phyloP scores from a whole-genome alignment of 495 filamentous ascomycete species.

The Amniculicola lignicola region DNA sequence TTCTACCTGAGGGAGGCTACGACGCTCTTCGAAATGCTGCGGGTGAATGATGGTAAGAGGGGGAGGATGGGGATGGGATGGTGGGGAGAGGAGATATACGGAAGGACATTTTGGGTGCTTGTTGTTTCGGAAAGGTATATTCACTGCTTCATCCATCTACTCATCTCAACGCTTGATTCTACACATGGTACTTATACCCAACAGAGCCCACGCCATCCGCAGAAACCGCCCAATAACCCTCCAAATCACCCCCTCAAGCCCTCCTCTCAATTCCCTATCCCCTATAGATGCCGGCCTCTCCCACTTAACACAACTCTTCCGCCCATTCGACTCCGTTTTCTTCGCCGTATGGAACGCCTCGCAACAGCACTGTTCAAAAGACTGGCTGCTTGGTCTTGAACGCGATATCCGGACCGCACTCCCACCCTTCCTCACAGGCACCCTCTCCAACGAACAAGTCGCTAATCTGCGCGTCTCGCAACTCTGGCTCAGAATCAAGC shows the following conservation, averaged over 20 bases:
- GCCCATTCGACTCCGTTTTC: conserved; percentile 16
- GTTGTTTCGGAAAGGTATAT: conserved; percentile 16
- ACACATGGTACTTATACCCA: not conserved
- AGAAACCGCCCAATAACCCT: conserved; percentile 18
- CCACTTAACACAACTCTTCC: conserved; percentile 7
- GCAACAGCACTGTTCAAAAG: conserved; percentile 11
- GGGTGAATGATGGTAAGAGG: too few relatives aligned
- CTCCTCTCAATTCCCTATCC: not conserved
- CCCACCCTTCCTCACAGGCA: not conserved
- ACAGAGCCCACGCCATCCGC: conserved; percentile 15
- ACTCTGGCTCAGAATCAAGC: conserved; percentile 23
- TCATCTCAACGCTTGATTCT: not conserved
- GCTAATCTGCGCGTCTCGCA: conserved; percentile 25
- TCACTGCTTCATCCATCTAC: too few relatives aligned
- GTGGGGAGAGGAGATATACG: not conserved
- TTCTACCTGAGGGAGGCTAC: conserved; percentile 21
- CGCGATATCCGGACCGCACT: conserved; percentile 16
- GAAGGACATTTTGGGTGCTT: conserved; percentile 12
- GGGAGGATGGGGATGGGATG: not conserved
- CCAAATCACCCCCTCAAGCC: conserved; percentile 5
- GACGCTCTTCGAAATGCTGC: conserved; percentile 12
- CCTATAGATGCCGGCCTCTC: not conserved
- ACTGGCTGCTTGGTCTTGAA: conserved; percentile 14
- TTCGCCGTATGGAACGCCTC: conserved; percentile 22
- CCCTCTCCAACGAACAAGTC: conserved; percentile 15